Evolutionary conservation across 2,329 filamentous ascomycete genomes (phyloP), one percentile per base, ranked within the genome.

Genomic region (Xenosphaeropsis pyriputrescens): DNA sequence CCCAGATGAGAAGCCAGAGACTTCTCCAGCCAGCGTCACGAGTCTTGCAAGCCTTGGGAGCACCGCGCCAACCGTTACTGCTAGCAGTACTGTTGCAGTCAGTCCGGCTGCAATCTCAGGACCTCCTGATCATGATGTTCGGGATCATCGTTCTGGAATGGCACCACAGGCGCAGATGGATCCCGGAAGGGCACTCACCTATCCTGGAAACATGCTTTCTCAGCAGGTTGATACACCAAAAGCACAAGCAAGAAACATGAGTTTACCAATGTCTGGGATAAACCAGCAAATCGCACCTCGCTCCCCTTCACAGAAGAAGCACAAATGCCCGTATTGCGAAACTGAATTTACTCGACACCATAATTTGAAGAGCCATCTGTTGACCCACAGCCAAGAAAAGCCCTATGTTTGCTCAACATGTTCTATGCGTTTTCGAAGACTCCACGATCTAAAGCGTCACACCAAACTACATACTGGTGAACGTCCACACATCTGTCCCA

Each of bases 351-450:
- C 91, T 18, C 76, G 91, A 33, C 91, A 96, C 55, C 91, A 96
- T 57, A 96, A 98, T 52, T 72, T 96, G 18, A 98, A 96, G 63
- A 95, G 86, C 49, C 91, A 98, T 62, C 71, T 98, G 40, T 73
- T 98, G 55, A 96, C 91, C 1, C 91, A 96, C 59, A 95, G 88
- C 52, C 89, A 98, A 65, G 91, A 98, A 59, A 98, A 98, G 60
- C 91, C 91, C 0, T 98, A 91, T 54, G 75, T 91, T 18, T 98
- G 91, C 55, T 79, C 85, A 44, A 85, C 84, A n/a, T 98, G 91
- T 57, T 75, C 89, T 49, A 84, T 91, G 58, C 78, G 89, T 37
- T 98, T 98, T 59, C 75, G 91, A 39, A 77, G 91, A 45, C 67
- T 96, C 37, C 91, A 98, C 55, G 91, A 98, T 53, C 62, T 98